A percentile compares a stretch with the other conserved stretches of the same genome.
phyloP scores from a whole-genome alignment of 2,329 filamentous ascomycete genomes.

The Botrytis byssoidea region DNA sequence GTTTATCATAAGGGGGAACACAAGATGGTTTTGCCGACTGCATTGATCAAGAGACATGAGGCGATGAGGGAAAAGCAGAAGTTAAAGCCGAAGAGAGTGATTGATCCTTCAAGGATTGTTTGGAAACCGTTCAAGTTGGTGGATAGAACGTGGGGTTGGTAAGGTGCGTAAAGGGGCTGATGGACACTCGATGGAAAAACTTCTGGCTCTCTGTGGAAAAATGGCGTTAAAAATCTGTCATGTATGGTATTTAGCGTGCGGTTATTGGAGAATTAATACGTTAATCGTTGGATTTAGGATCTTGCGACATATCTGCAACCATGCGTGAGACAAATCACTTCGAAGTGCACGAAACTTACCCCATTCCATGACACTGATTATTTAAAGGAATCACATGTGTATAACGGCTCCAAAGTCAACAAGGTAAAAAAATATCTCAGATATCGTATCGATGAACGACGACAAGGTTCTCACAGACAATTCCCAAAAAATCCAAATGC shows the following conservation, averaged over 20 bases:
- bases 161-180: slow-evolving; percentile 26
- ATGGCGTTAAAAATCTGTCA: background rate
- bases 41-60: slow-evolving; percentile 64
- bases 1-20: slow-evolving; percentile 95
- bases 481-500: background rate
- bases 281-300: background rate
- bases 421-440: background rate
- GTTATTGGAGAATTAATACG: background rate
- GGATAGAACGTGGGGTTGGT: slow-evolving; percentile 95
- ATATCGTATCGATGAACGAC: background rate
- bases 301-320: background rate
- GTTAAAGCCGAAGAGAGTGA: slow-evolving; percentile 70
- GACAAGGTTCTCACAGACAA: background rate
- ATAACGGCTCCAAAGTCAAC: background rate
- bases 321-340: background rate
- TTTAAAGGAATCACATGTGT: background rate
- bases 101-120: slow-evolving; percentile 75
- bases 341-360: background rate
- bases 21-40: slow-evolving; percentile 88
- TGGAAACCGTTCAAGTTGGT: slow-evolving; percentile 95
- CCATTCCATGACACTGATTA: background rate
- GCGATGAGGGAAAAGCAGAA: slow-evolving; percentile 77
- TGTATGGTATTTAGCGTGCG: background rate
- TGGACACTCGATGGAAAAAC: background rate
- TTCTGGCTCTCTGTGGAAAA: background rate